A percentile compares a stretch with the other conserved stretches of the same genome.
Evolutionary conservation across 768 basidiomycete genomes (phyloP).

Genomic region (Kwoniella mangroviensis): DNA sequence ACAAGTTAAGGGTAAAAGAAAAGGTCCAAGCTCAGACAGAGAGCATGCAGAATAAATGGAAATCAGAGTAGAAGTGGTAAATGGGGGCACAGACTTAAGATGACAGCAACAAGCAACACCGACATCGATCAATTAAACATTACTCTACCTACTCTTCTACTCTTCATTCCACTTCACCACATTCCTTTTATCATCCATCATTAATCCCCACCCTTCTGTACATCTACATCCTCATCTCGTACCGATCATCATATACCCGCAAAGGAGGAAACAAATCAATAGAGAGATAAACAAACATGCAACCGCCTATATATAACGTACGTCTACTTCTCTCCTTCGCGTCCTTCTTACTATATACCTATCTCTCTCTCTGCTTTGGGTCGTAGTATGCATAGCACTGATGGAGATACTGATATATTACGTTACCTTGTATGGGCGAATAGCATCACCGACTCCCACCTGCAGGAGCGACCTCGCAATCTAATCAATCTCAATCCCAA

Average conservation of each 20-base stretch:
- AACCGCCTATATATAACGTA: slow-evolving; percentile 17
- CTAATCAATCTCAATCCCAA: background rate
- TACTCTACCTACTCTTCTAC: background rate
- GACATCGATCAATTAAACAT: slow-evolving; percentile 1
- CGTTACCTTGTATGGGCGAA: background rate
- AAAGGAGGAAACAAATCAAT: background rate
- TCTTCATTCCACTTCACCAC: background rate
- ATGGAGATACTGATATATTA: background rate
- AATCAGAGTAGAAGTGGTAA: background rate
- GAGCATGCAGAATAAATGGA: background rate
- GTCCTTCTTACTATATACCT: background rate
- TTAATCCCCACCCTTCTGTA: background rate
- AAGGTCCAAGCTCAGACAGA: slow-evolving; percentile 5
- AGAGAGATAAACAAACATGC: slow-evolving; percentile 9
- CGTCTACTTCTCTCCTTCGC: background rate
- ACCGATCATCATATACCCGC: background rate
- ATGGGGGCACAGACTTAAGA: background rate
- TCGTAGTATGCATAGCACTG: background rate
- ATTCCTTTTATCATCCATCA: background rate
- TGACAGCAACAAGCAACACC: background rate
- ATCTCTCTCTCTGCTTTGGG: background rate
- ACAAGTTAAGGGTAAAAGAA: background rate
- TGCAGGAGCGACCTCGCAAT: slow-evolving; percentile 20
- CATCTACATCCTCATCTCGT: background rate
- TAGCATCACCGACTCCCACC: slow-evolving; percentile 31